Base-by-base conservation (phyloP, 179 eudicot genomes). In the Nepenthes alata region DNA sequence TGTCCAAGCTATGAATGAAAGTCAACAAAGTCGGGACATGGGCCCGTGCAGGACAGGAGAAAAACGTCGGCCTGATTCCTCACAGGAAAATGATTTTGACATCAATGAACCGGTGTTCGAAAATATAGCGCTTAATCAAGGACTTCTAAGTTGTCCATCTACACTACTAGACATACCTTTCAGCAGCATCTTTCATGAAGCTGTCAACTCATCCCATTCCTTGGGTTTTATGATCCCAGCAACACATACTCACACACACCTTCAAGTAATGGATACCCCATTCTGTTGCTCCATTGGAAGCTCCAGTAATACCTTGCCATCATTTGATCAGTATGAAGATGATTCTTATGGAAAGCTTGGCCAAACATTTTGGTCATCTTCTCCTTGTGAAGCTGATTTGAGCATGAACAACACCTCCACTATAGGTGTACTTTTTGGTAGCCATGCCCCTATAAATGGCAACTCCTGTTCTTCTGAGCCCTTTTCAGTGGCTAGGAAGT, bases 371-470 rank as follows among this genome's bases (percentile, higher is more conserved):
- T 70, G 76, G 66, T 53, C 79, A 44, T 65, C 80, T 53, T 58
- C 73, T 34, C 51, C 67, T 6, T 83, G 69, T 64, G 71, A 81
- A 63, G 68, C 70, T 45, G 77, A 78, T 64, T 62, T 65, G 16
- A 69, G 58, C 63, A 15, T 71, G 60, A 66, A 73, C 63, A 67
- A 66, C n/a, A 59, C 70, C 58, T 66, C 75, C 58, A 64, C 76
- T 2, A 62, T 76, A 10, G 72, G 62, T 64, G 63, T 51, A 63
- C 66, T 73, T 79, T 68, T 73, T 13, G 85, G 85, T 67, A 84
- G 87, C 89, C 95, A 84, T 84, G 78, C 84, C 84, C 70, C 56
- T 75, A 57, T 78, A 76, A 82, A 84, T 84, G 90, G 95, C 90
- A 80, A 86, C 62, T 60, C 74, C 63, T 78, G 94, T 71, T 66